phyloP scores from a whole-genome alignment of 2,329 filamentous ascomycete genomes.

The Claviceps sp. region DNA sequence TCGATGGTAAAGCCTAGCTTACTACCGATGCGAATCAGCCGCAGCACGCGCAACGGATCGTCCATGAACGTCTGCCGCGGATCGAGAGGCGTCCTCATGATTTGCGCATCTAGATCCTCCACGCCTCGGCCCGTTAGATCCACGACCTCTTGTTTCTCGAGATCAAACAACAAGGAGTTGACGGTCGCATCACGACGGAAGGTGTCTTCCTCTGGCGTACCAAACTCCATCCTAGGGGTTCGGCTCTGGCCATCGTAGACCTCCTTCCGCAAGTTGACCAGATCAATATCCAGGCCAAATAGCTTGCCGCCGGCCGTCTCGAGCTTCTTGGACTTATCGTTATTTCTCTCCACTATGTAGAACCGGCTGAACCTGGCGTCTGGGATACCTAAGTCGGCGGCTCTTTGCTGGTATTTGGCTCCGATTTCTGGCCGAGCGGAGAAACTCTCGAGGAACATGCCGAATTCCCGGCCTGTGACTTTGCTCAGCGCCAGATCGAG shows the following conservation, averaged over 20 bases:
- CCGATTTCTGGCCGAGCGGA: slow-evolving; percentile 1
- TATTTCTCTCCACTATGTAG: slow-evolving; percentile 7
- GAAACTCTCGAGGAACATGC: slow-evolving; percentile 5
- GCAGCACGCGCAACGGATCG: slow-evolving; percentile 9
- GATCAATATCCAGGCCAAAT: slow-evolving; percentile 9
- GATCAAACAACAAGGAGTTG: slow-evolving; percentile 8
- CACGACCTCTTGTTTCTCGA: slow-evolving; percentile 8
- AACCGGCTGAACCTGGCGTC: slow-evolving; percentile 3
- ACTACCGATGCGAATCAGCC: slow-evolving; percentile 7
- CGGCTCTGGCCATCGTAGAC: slow-evolving; percentile 8
- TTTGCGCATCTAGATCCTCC: slow-evolving; percentile 4
- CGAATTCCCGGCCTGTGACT: slow-evolving; percentile 8
- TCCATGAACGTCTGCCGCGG: slow-evolving; percentile 9
- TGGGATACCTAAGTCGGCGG: slow-evolving; percentile 3
- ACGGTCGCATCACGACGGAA: slow-evolving; percentile 9
- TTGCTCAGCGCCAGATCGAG: slow-evolving; percentile 8
- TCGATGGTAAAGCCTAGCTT: slow-evolving; percentile 8
- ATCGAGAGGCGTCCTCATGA: slow-evolving; percentile 9
- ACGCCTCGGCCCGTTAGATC: slow-evolving; percentile 8
- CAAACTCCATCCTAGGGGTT: slow-evolving; percentile 9
- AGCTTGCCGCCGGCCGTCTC: slow-evolving; percentile 8
- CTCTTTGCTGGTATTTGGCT: slow-evolving; percentile 1
- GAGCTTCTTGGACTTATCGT: slow-evolving; percentile 8
- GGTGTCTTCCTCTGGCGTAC: slow-evolving; percentile 9
- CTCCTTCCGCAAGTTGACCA: slow-evolving; percentile 11